Base-by-base conservation (phyloP, 805 yeast genomes). In the Candida sakaeoensis region DNA sequence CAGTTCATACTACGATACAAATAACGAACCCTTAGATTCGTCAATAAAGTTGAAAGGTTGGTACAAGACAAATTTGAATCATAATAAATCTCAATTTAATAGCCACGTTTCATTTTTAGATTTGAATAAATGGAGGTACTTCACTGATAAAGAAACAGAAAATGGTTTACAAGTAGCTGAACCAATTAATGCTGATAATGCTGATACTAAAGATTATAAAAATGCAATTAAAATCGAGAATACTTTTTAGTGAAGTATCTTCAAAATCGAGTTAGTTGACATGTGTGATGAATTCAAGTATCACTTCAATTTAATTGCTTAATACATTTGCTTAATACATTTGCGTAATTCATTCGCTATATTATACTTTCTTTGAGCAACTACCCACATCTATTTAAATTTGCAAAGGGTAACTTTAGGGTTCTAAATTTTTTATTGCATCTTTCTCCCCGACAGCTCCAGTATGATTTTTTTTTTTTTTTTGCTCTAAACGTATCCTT, bases 71-170 rank as follows among this genome's bases (percentile, higher is more conserved):
- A 51, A 48, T 35, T 35, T 43, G 22, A 51, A 48, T 37, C 56
- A 50, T 19, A 47, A 43, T 25, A 45, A 25, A 14, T n/a, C 19
- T 16, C 27, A 13, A 26, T n/a, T 5, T 6, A 15, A 8, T 4
- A 3, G 28, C 13, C n/a, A 3, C 14, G 31, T 6, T 16, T 51
- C 79, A 49, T 51, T 63, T 8, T 53, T 79, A 15, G 73, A 75
- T 40, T 58, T 80, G 34, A 55, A 58, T n/a, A 41, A 51, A 14
- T 55, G 57, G 60, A 50, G 55, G 43, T 61, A 67, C 55, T 52
- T 58, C 49, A 45, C 54, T 33, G 59, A 51, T 9, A 50, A n/a
- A 38, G 42, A 33, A 24, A 40, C 18, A 34, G 42, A 39, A 36
- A 51, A 56, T 9, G 54, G 41, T 18, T 43, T 9, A 3, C 10